Conservation (phyloP, 805 yeast genomes). For the Ogataea siamensis region DNA sequence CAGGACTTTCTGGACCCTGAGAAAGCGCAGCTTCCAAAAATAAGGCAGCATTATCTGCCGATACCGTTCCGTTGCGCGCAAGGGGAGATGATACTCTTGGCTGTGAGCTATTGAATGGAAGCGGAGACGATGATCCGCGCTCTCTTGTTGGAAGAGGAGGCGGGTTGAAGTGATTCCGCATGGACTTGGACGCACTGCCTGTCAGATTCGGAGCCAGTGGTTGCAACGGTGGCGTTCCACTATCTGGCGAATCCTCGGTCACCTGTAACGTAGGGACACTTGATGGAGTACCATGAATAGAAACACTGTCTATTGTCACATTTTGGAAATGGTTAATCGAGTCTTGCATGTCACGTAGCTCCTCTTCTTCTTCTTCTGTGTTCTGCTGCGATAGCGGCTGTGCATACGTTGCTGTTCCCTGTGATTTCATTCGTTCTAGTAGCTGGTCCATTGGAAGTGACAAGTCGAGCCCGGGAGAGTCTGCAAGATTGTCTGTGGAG, state of each 20-base stretch:
- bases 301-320: constrained; percentile 75
- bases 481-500: constrained; percentile 14
- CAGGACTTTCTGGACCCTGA: constrained; percentile 13
- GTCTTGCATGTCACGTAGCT: constrained; percentile 69
- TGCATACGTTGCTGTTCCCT: constrained; percentile 13
- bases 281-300: constrained; percentile 67
- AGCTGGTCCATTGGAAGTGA: constrained; percentile 79
- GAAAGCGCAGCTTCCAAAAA: constrained; percentile 26
- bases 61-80: constrained; percentile 13
- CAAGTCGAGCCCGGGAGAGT: constrained; percentile 42
- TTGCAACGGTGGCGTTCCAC: constrained; percentile 14
- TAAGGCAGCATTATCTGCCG: constrained; percentile 21
- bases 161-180: constrained; percentile 27
- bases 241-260: constrained; percentile 15
- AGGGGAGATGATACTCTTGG: constrained; percentile 27
- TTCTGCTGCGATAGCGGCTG: constrained; percentile 35
- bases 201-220: constrained; percentile 51
- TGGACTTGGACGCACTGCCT: constrained; percentile 54
- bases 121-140: constrained; percentile 25
- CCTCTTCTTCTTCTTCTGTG: constrained; percentile 73
- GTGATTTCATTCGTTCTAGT: constrained; percentile 42
- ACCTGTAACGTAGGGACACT: constrained; percentile 39
- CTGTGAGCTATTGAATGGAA: constrained; percentile 13
- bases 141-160: constrained; percentile 8
- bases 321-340: constrained; percentile 72